These are phyloP conservation scores for Beta vulgaris DNA, from an alignment of 148 eudicot genomes.

Conservation along the genomic window DNA sequence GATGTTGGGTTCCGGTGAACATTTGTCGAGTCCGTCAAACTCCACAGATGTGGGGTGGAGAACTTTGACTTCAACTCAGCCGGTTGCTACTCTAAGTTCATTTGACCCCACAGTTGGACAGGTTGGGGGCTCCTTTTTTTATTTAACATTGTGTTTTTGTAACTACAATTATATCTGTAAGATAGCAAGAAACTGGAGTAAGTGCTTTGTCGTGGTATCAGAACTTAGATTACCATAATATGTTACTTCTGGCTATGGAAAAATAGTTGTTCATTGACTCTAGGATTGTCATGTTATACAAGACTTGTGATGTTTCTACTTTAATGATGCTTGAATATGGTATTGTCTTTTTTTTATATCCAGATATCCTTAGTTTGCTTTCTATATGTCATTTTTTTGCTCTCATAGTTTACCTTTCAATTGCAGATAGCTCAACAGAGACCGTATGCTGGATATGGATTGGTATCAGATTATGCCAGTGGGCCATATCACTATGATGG, in stretches of 20 bases:
- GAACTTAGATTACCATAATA: background rate
- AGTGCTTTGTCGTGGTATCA: background rate
- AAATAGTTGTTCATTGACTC: too few species aligned
- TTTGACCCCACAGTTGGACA: constrained; percentile 76
- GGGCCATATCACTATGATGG: constrained; percentile 54
- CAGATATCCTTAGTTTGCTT: background rate
- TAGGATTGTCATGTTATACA: background rate
- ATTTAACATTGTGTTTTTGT: background rate
- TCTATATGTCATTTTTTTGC: background rate
- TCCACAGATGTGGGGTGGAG: constrained; percentile 56
- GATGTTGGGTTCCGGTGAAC: constrained; percentile 63
- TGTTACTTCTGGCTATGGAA: background rate
- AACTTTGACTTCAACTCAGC: constrained; percentile 58
- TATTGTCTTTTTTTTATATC: background rate
- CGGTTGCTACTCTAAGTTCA: constrained; percentile 70
- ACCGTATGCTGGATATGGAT: constrained; percentile 68
- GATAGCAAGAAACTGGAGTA: background rate
- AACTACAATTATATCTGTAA: background rate
- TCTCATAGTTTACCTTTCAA: background rate
- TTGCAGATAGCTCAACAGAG: constrained; percentile 63
- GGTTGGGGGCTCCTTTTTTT: constrained; percentile 37
- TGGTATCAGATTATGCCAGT: constrained; percentile 42
- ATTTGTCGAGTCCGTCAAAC: constrained; percentile 49
- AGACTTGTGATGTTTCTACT: background rate
- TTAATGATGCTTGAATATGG: background rate